Evolutionary conservation across 2,329 filamentous ascomycete genomes (phyloP).

Genomic region (Onygenales sp.): DNA sequence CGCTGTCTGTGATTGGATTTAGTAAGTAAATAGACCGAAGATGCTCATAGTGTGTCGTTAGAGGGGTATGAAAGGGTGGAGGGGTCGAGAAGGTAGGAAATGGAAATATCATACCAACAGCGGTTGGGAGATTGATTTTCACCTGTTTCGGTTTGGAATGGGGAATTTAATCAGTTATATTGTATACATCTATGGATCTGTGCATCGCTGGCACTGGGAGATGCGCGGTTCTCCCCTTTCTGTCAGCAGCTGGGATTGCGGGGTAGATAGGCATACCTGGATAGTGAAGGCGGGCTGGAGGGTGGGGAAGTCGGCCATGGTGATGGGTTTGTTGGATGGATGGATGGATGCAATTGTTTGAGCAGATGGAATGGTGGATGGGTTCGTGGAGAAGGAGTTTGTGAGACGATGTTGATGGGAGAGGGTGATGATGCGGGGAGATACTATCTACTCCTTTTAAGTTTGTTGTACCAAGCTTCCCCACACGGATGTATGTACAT

Average conservation of each 20-base stretch:
- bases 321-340: constrained; percentile 1
- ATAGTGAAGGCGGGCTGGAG: constrained; percentile 34
- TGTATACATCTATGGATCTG: not conserved
- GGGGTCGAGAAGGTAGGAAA: not conserved
- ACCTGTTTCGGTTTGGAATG: constrained; percentile 16
- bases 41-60: not conserved
- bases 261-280: constrained; percentile 16
- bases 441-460: too few relatives aligned
- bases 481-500: too few relatives aligned
- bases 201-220: not conserved
- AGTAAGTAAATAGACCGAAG: not conserved
- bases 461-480: too few relatives aligned
- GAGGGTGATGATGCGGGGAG: too few relatives aligned
- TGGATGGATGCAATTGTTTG: not conserved
- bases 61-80: not conserved
- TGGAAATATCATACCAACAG: constrained; percentile 21
- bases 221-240: not conserved
- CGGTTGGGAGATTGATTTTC: constrained; percentile 19
- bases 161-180: not conserved
- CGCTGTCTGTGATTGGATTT: constrained; percentile 21
- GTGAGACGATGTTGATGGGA: not conserved
- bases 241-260: not conserved
- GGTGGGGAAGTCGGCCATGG: constrained; percentile 28
- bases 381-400: not conserved
- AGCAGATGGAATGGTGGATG: not conserved